Percentiles rank a stretch among this genome's conserved stretches.
These are phyloP conservation scores for Fusarium chlamydosporum DNA, from an alignment of 2,329 filamentous ascomycete species.

Conservation along the genomic window DNA sequence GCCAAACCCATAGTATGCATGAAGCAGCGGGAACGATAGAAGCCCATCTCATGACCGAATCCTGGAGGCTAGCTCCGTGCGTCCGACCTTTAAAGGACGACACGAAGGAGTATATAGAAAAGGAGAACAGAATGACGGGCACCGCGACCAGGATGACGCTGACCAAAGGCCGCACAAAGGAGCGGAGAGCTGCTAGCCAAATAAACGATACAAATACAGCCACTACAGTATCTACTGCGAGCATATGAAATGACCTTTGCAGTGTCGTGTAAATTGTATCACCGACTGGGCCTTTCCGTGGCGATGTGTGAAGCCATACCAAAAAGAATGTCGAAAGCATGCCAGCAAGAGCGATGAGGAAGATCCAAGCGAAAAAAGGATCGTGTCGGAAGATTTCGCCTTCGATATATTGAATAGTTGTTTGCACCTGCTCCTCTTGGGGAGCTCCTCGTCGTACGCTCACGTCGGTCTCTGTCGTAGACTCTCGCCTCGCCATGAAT, in stretches of 20 bases:
- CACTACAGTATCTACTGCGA: conserved; percentile 92
- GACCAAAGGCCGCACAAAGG: conserved; percentile 88
- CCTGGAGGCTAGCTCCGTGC: conserved; percentile 84
- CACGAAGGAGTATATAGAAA: conserved; percentile 91
- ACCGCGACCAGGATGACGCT: conserved; percentile 85
- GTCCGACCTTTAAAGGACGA: conserved; percentile 86
- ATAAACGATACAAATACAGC: conserved; percentile 88
- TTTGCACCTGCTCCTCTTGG: conserved; percentile 54
- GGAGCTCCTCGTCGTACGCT: conserved; percentile 58
- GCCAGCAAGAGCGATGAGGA: conserved; percentile 84
- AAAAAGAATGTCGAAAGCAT: conserved; percentile 91
- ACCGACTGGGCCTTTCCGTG: conserved; percentile 79
- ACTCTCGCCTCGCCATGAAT: conserved; percentile 59
- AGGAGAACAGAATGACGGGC: conserved; percentile 87
- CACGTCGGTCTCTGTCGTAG: conserved; percentile 64
- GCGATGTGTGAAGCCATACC: conserved; percentile 88
- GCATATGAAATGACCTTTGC: conserved; percentile 86
- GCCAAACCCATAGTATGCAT: conserved; percentile 84
- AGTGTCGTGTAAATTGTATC: conserved; percentile 96
- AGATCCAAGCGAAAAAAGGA: conserved; percentile 91
- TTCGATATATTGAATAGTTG: conserved; percentile 68
- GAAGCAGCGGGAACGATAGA: conserved; percentile 81
- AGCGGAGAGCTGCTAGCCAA: conserved; percentile 90
- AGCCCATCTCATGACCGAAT: conserved; percentile 88
- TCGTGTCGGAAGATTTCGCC: conserved; percentile 85